Evolutionary conservation across 2,329 filamentous ascomycete genomes (phyloP).

Genomic region (Penicillium sp.): DNA sequence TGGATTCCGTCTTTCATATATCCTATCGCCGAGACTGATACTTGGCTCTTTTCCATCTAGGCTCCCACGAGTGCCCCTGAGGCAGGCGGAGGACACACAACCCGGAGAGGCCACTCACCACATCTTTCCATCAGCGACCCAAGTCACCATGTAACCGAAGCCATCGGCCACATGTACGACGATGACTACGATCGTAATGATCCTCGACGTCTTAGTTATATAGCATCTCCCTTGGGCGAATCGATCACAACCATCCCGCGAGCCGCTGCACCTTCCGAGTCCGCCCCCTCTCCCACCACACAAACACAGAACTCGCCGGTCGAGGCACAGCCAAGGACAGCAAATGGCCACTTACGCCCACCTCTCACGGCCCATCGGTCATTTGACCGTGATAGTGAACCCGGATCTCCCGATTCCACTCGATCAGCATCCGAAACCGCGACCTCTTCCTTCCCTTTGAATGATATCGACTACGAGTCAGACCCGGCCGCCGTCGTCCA

Average conservation of each 20-base stretch:
- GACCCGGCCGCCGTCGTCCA: conserved; percentile 87
- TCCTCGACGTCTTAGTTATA: conserved; percentile 75
- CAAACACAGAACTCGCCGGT: conserved; percentile 40
- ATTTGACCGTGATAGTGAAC: conserved; percentile 50
- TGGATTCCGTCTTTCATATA: no score
- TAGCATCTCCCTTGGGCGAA: conserved; percentile 56
- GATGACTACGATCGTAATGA: conserved; percentile 67
- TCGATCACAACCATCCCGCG: conserved; percentile 46
- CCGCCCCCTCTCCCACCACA: conserved; percentile 32
- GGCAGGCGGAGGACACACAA: conserved; percentile 52
- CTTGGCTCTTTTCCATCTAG: conserved; percentile 29
- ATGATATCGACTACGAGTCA: conserved; percentile 86
- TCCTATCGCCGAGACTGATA: conserved; percentile 10
- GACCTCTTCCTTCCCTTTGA: conserved; percentile 70
- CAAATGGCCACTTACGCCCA: conserved; percentile 39
- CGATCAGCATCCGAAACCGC: conserved; percentile 59
- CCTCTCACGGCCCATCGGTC: conserved; percentile 32
- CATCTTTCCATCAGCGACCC: conserved; percentile 80
- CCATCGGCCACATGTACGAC: conserved; percentile 88
- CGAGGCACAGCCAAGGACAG: conserved; percentile 31
- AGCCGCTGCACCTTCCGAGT: conserved; percentile 31
- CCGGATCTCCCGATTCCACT: conserved; percentile 60
- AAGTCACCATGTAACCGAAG: conserved; percentile 91
- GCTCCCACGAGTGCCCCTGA: conserved; percentile 47
- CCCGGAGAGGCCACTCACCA: conserved; percentile 61